Evolutionary conservation across 371 early-diverging fungal species (phyloP), one percentile per base, ranked within the genome.

Genomic region (Mortierella sp.): DNA sequence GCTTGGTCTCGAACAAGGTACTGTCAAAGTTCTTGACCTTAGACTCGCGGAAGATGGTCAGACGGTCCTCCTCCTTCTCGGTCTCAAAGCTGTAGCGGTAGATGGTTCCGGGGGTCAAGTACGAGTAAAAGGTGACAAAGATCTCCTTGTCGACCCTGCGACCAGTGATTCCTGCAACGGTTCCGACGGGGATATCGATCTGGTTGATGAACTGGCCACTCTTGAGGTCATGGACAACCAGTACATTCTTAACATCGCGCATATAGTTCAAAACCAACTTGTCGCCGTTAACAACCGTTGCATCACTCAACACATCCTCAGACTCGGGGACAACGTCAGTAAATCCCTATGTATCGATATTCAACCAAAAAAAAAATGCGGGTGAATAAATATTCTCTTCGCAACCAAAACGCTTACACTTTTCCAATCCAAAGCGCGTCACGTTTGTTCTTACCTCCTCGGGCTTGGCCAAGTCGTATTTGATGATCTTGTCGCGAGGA

Each of bases 191-290:
- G 65, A 84, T 70, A 5, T 48, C 26, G 63, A 89, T 54, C 34
- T 84, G 63, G 44, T 72, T 28, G 13, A 81, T 26, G 63, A 75
- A 73, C 44, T 65, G 24, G 13, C 89, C 90, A 19, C 84, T 88
- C 50, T 47, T 76, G 68, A 88, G 70, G 52, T 84, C 76, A 48
- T 84, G 78, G 26, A 89, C 65, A 58, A 7, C 74, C 10, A 90
- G 31, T 5, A 73, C 76, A 55, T 81, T 82, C 87, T 93, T 92
- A 38, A 93, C 95, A 84, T 95, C 92, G 68, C 89, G 89, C 77
- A 94, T 78, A 81, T 94, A 93, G 19, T 85, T 80, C 45, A 92
- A 58, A 31, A 94, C 77, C 57, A 95, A 88, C 78, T 93, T 90
- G 82, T 94, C 87, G 28, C 89, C 75, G 80, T 92, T 84, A 19